Conservation (phyloP, 495 filamentous ascomycete genomes). For the Xylaria curta region DNA sequence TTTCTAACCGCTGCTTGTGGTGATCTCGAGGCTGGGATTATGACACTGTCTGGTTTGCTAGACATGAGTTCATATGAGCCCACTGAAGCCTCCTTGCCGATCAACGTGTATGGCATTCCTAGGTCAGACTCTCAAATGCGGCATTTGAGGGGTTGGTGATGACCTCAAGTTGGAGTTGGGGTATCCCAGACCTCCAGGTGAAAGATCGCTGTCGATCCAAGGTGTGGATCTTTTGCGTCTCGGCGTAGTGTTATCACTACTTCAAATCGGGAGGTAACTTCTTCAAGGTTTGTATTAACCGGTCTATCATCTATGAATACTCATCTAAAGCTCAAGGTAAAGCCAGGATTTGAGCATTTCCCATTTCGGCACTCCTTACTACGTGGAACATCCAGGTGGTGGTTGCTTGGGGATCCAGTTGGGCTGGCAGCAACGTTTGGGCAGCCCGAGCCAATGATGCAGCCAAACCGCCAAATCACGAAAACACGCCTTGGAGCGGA, state of each 20-base stretch:
- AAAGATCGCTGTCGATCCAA: conserved; percentile 1
- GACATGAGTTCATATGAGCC: not conserved
- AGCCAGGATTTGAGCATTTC: conserved; percentile 1
- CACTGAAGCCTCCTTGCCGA: conserved; percentile 1
- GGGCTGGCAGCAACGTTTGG: conserved; percentile 14
- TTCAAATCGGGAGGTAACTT: not conserved
- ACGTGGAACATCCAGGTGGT: conserved; percentile 3
- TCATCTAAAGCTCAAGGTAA: not conserved
- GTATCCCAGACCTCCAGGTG: not conserved
- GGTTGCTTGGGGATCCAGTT: not conserved
- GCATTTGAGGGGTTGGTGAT: conserved; percentile 15
- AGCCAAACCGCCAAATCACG: conserved; percentile 4
- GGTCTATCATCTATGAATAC: not conserved
- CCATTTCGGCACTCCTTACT: conserved; percentile 3
- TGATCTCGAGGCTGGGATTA: not conserved
- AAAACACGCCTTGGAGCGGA: not conserved
- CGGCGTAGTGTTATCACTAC: conserved; percentile 7
- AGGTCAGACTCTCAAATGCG: conserved; percentile 4
- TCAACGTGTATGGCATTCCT: conserved; percentile 8
- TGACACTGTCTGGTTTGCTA: not conserved
- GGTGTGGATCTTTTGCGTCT: conserved; percentile 18
- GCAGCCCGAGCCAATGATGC: conserved; percentile 12
- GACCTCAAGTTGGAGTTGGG: conserved; percentile 24
- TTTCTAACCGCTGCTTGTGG: not conserved
- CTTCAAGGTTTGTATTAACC: not conserved